Base-by-base conservation (phyloP, 2,329 filamentous ascomycete genomes). In the Fusarium sp. region DNA sequence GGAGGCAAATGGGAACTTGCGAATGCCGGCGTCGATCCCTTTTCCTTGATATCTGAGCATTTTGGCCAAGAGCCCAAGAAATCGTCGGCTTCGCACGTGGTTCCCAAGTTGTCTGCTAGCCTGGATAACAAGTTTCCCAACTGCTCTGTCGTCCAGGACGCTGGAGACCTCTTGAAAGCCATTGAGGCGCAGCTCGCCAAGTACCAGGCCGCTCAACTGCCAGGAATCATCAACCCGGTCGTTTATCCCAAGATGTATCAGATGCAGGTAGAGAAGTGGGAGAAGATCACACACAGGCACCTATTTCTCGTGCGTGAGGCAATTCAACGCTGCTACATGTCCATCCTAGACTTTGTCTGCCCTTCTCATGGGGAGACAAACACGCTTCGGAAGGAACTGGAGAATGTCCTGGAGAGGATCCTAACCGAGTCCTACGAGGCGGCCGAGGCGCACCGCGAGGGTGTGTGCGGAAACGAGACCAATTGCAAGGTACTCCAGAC, bases 251-350 rank as follows among this genome's bases (percentile, higher is more conserved):
- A 72, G 0, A 76, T 84, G 6, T 83, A 81, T 52, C 72, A 67
- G 24, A 70, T 72, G 27, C 82, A 84, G 54, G 81, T 82, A 0
- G 54, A 68, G 5, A 78, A 79, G n/a, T 84, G 83, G 83, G 48
- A 72, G 1, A 29, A 11, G 0, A 72, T 84, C 1, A 77, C 80
- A 0, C 37, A 69, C 5, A 4, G 52, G 0, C 80, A 84, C 31
- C 69, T 84, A 0, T 3, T 65, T 0, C 37, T 20, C 2, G 71
- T 84, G 1, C 65, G 76, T 0, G 6, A 48, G 1, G 41, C 72
- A 2, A 72, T 80, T 2, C 65, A 41, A 1, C 3, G 18, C 2
- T 80, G 79, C 7, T 73, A 77, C 0, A 7, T 33, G 5, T 45
- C 57, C 0, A 73, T 80, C 2, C 68, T 81, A 0, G 45, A 69